phyloP scores from a whole-genome alignment of 106 monocot species.

The Dendrobium huoshanense region DNA sequence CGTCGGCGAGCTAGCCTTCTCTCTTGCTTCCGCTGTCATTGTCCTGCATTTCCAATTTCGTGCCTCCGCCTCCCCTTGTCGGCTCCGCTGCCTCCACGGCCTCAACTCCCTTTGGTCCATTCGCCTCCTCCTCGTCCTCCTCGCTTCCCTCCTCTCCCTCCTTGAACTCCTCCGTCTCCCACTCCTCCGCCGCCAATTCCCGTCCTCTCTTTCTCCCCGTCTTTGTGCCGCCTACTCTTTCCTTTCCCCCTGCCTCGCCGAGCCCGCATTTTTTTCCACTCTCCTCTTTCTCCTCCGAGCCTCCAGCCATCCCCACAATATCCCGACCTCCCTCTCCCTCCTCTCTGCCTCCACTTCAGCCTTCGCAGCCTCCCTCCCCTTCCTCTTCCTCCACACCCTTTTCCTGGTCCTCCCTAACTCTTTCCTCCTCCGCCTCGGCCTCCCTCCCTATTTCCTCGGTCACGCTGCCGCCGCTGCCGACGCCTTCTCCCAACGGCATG shows the following conservation, averaged over 20 bases:
- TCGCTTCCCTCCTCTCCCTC: slow-evolving; percentile 10
- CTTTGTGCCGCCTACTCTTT: slow-evolving; percentile 2
- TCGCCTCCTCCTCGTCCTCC: slow-evolving; percentile 11
- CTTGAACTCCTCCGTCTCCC: background rate
- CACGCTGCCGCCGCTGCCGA: background rate
- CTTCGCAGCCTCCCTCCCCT: background rate
- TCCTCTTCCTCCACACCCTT: background rate
- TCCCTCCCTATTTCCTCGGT: slow-evolving; percentile 1
- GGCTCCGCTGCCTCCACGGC: slow-evolving; percentile 2
- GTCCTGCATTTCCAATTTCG: slow-evolving; percentile 13
- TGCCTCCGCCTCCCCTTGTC: background rate
- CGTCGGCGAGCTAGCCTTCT: slow-evolving; percentile 10
- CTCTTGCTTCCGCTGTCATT: slow-evolving; percentile 2
- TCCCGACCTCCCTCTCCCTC: background rate
- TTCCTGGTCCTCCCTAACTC: background rate
- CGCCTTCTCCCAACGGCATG: background rate
- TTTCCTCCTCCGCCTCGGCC: background rate
- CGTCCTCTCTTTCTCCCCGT: background rate
- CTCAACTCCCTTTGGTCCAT: slow-evolving; percentile 12
- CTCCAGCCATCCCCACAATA: slow-evolving; percentile 2
- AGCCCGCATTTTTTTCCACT: slow-evolving; percentile 16
- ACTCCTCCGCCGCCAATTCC: background rate
- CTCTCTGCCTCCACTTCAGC: background rate
- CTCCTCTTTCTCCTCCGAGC: slow-evolving; percentile 23
- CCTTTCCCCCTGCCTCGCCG: slow-evolving; percentile 12